Percentiles rank a stretch among this genome's conserved stretches.
Conservation (phyloP, 1,284 basidiomycete genomes). For the Sutorius eximius region DNA sequence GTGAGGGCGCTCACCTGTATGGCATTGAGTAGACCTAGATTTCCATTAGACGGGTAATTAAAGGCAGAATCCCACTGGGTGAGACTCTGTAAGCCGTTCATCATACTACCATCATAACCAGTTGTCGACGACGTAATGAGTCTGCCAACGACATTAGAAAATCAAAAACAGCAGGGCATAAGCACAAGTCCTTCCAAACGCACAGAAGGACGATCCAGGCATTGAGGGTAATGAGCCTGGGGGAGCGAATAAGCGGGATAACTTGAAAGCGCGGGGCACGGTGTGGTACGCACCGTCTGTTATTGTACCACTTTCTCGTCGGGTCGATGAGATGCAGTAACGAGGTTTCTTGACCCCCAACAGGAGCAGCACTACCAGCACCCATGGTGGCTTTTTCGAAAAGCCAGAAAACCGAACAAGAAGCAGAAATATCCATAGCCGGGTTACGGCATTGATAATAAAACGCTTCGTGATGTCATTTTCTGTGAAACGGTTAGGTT, state of each 20-base stretch:
- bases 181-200: conserved; percentile 20
- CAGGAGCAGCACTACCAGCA: conserved; percentile 42
- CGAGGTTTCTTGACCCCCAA: conserved; percentile 34
- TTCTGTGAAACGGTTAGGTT: too few relatives aligned
- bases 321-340: conserved; percentile 62
- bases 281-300: conserved; percentile 51
- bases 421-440: too few relatives aligned
- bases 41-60: conserved; percentile 51
- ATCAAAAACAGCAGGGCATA: conserved; percentile 1
- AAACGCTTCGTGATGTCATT: too few relatives aligned
- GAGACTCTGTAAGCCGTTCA: conserved; percentile 74
- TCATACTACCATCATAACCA: conserved; percentile 76
- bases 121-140: conserved; percentile 77
- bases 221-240: conserved; percentile 62
- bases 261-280: background rate
- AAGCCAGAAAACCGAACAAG: background rate
- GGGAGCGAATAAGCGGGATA: conserved; percentile 5
- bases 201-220: conserved; percentile 69
- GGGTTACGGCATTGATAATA: too few relatives aligned
- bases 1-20: conserved; percentile 54
- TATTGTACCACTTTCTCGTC: conserved; percentile 69
- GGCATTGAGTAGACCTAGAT: conserved; percentile 71
- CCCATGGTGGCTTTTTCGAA: conserved; percentile 44
- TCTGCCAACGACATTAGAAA: conserved; percentile 31
- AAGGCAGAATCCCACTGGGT: conserved; percentile 62